Conservation (phyloP, 495 filamentous ascomycete species). For the Niebla homalea region DNA sequence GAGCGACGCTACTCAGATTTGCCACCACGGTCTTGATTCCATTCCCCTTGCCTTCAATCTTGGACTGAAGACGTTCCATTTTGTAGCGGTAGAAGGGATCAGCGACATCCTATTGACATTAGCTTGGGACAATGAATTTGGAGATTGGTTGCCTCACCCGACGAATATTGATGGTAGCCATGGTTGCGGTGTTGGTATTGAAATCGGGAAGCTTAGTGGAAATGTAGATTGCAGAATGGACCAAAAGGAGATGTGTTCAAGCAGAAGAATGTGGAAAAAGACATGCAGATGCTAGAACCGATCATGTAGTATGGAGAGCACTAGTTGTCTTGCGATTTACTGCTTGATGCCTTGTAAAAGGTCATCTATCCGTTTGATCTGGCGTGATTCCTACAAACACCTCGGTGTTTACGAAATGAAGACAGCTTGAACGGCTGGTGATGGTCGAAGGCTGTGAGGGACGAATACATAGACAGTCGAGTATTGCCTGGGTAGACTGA, state of each 20-base stretch:
- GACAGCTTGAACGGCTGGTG: slow-evolving; percentile 86
- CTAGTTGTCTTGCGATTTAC: slow-evolving; percentile 21
- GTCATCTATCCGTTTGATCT: slow-evolving; percentile 70
- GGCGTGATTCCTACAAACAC: slow-evolving; percentile 72
- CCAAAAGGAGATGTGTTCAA: slow-evolving; percentile 4
- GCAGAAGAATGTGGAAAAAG: slow-evolving; percentile 16
- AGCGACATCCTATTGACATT: slow-evolving; percentile 54
- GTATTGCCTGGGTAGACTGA: slow-evolving; percentile 4
- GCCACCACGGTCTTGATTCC: slow-evolving; percentile 94
- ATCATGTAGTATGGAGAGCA: slow-evolving; percentile 22
- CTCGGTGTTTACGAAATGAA: slow-evolving; percentile 80
- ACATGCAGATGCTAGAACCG: slow-evolving; percentile 33
- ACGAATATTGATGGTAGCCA: slow-evolving; percentile 93
- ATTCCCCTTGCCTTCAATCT: slow-evolving; percentile 99
- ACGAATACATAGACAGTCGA: slow-evolving; percentile 70
- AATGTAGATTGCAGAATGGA: slow-evolving; percentile 5
- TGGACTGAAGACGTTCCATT: slow-evolving; percentile 96
- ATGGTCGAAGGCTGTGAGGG: slow-evolving; percentile 62
- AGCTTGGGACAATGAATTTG: slow-evolving; percentile 2
- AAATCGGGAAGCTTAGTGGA: slow-evolving; percentile 7
- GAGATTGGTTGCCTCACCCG: slow-evolving; percentile 30
- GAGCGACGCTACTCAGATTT: slow-evolving; percentile 90
- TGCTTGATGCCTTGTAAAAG: slow-evolving; percentile 28
- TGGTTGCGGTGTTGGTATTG: slow-evolving; percentile 39
- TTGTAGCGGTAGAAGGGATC: slow-evolving; percentile 99